Evolutionary conservation across 148 eudicot genomes (phyloP).

Genomic region (Vaccinium corymbosum): DNA sequence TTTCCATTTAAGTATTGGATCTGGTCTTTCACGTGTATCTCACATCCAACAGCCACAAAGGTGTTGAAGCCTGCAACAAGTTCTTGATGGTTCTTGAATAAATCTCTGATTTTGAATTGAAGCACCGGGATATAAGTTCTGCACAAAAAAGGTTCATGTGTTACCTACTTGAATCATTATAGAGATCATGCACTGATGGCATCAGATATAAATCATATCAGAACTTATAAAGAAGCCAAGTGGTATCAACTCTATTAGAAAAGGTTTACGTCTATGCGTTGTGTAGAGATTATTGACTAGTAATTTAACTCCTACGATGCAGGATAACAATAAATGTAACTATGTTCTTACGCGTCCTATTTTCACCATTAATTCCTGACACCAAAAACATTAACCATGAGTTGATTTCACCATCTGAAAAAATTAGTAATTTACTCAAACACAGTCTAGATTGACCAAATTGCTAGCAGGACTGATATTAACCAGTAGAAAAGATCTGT

Average conservation of each 20-base stretch:
- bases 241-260: background rate
- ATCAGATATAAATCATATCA: background rate
- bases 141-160: background rate
- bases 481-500: background rate
- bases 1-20: background rate
- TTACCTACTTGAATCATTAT: background rate
- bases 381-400: no score
- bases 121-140: background rate
- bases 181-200: background rate
- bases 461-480: no score
- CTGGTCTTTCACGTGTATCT: background rate
- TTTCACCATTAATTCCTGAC: no score
- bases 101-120: background rate
- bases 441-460: no score
- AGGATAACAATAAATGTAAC: no score
- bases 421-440: no score
- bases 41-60: slow-evolving; percentile 7
- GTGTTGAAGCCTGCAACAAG: slow-evolving; percentile 2
- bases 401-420: no score
- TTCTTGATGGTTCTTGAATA: slow-evolving; percentile 7
- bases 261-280: background rate
- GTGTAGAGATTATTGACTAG: background rate
- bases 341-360: no score
- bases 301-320: no score
- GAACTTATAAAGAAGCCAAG: background rate